These are phyloP conservation scores for Nematodospora anomalae DNA, from an alignment of 1,139 yeast genomes.

Conservation along the genomic window DNA sequence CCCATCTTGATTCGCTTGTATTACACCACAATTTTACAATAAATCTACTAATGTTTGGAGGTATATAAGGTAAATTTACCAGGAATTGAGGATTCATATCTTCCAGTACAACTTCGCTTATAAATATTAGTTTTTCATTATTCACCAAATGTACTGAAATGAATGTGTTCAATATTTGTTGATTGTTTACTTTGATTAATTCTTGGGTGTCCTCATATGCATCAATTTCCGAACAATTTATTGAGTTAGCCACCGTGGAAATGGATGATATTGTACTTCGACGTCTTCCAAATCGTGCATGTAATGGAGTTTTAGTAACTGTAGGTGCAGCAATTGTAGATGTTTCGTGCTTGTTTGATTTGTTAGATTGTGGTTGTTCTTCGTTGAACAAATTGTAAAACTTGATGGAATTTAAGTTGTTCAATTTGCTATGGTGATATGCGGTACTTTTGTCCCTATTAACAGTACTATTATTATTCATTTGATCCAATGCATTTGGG, in stretches of 20 bases:
- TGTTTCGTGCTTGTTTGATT: slow-evolving; percentile 1
- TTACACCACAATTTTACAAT: slow-evolving; percentile 31
- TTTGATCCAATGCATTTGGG: background rate
- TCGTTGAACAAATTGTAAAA: slow-evolving; percentile 9
- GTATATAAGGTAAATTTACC: slow-evolving; percentile 26
- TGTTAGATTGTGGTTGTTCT: background rate
- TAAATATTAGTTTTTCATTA: slow-evolving; percentile 25
- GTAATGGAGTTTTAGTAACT: background rate
- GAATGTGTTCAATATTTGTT: slow-evolving; percentile 28
- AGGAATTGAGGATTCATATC: slow-evolving; percentile 33
- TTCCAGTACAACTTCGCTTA: slow-evolving; percentile 33
- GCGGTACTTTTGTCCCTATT: too few species aligned
- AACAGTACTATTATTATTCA: background rate
- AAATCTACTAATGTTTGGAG: slow-evolving; percentile 17
- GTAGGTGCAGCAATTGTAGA: slow-evolving; percentile 3
- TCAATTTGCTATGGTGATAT: slow-evolving; percentile 5
- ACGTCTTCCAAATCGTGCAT: slow-evolving; percentile 8
- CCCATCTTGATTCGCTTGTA: slow-evolving; percentile 20
- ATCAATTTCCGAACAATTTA: slow-evolving; percentile 1
- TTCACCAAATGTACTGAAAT: slow-evolving; percentile 25
- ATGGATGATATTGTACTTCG: slow-evolving; percentile 8
- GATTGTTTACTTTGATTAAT: slow-evolving; percentile 13
- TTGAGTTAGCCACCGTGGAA: slow-evolving; percentile 1
- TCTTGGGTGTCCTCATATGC: slow-evolving; percentile 5
- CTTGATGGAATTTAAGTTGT: slow-evolving; percentile 7